Conservation (phyloP, 305 asterid genomes). For the Rubia balearica region DNA sequence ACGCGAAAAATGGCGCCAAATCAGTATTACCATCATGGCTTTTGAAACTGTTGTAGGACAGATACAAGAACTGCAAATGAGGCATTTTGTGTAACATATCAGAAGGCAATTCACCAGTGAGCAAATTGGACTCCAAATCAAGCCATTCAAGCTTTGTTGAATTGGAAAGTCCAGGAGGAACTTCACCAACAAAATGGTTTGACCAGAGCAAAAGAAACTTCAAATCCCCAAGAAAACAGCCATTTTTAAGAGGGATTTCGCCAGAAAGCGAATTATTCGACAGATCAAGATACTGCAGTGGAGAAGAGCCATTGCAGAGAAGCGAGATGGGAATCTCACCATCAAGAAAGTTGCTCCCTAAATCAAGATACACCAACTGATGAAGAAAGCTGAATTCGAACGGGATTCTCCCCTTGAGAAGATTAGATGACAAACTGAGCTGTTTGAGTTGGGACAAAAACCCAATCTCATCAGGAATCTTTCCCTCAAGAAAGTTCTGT, state of each 20-base stretch:
- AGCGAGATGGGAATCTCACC: conserved; percentile 58
- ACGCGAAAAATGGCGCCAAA: conserved; percentile 52
- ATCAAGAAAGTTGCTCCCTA: conserved; percentile 52
- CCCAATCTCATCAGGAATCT: conserved; percentile 58
- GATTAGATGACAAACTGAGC: conserved; percentile 63
- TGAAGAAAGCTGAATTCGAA: conserved; percentile 35
- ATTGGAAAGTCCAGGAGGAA: conserved; percentile 55
- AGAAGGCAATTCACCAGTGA: conserved; percentile 60
- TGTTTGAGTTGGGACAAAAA: conserved; percentile 36
- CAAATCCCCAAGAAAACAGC: conserved; percentile 44
- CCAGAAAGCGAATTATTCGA: conserved; percentile 75
- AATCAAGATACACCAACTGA: conserved; percentile 52
- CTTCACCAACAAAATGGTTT: conserved; percentile 47
- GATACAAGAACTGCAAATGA: conserved; percentile 45
- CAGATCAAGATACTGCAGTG: conserved; percentile 59
- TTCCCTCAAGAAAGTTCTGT: conserved; percentile 51
- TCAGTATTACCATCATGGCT: conserved; percentile 56
- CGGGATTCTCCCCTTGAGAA: conserved; percentile 54
- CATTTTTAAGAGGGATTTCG: conserved; percentile 38
- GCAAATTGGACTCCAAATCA: conserved; percentile 54
- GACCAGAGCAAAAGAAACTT: conserved; percentile 73
- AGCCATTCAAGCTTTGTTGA: conserved; percentile 67
- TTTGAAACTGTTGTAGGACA: conserved; percentile 56
- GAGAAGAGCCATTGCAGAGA: conserved; percentile 50
- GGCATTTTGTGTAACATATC: conserved; percentile 37